Conservation (phyloP, 148 eudicot species). For the Rhododendron ovatum region DNA sequence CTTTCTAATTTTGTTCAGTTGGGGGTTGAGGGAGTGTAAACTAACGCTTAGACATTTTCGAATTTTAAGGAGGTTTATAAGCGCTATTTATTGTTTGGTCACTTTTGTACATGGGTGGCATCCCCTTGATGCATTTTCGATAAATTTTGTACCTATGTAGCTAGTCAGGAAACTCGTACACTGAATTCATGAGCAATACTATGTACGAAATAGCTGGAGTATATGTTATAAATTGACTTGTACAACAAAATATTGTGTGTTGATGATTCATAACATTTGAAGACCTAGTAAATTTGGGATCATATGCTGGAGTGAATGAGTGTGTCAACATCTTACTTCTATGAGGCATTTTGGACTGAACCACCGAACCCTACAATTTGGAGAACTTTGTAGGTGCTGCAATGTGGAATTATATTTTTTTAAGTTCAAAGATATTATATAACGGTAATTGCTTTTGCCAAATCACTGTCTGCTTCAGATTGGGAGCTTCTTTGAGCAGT, state of each 20-base stretch:
- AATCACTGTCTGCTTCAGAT: background rate
- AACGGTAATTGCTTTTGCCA: background rate
- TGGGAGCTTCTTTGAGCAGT: conserved; percentile 4
- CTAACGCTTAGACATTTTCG: background rate
- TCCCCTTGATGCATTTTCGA: background rate
- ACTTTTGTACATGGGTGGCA: background rate
- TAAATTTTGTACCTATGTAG: background rate
- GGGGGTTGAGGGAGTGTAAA: background rate
- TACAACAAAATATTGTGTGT: background rate
- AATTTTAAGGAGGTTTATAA: background rate
- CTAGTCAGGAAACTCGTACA: background rate
- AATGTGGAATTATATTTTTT: background rate
- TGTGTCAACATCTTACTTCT: background rate
- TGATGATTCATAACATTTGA: background rate
- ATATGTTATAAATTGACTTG: background rate
- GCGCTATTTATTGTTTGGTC: background rate
- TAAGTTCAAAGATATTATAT: background rate
- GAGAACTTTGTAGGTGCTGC: background rate
- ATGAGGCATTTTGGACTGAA: background rate
- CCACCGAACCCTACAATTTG: background rate
- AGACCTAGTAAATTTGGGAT: background rate
- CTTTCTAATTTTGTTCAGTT: background rate
- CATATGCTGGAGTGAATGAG: background rate
- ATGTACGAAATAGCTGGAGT: background rate
- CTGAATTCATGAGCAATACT: background rate